Base-by-base conservation (phyloP, 2,329 filamentous ascomycete genomes). In the Madurella mycetomatis region DNA sequence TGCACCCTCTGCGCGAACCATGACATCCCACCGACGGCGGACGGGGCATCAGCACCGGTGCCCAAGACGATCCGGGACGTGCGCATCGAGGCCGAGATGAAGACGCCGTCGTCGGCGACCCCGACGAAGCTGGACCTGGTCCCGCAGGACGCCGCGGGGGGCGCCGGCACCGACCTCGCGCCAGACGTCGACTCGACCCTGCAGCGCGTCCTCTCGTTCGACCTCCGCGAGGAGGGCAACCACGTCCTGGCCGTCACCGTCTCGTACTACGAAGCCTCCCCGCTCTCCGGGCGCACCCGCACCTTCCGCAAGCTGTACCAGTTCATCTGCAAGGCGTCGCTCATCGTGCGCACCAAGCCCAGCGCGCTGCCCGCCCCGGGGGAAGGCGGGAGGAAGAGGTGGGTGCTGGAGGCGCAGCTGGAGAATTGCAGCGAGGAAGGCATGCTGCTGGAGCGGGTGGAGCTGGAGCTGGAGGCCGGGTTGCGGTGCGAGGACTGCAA, bases 1-100 rank as follows among this genome's bases (percentile, higher is more conserved):
- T 99, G 94, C 72, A 96, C 92, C 1, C 79, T 97, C 18, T 96
- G 92, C 73, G 92, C 89, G n/a, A 96, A 96, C 75, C 92, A 96
- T 69, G 92, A 97, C 73, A 56, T 73, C 73, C 44, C 65, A 9
- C 66, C 64, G 18, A 55, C 55, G 18, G 32, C 53, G 41, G 32
- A 42, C 31, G 41, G n/a, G 18, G 31, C 41, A 7, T 19, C 16
- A 37, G n/a, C 43, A 2, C n/a, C 41, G 2, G 40, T 41, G 15
- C 58, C 67, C 0, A 80, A 77, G 60, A 76, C 76, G 50, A 84
- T 95, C 41, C 86, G 84, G 58, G 88, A 88, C 53, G 87, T 96
- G 49, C 82, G 84, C 51, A 90, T 97, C 64, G 83, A 88, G 53
- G 94, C 92, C 0, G 92, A 96, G 72, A 95, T 99, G 86, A 95